These are phyloP conservation scores for Priceomyces melissophilus DNA, from an alignment of 805 yeast species.

Conservation along the genomic window DNA sequence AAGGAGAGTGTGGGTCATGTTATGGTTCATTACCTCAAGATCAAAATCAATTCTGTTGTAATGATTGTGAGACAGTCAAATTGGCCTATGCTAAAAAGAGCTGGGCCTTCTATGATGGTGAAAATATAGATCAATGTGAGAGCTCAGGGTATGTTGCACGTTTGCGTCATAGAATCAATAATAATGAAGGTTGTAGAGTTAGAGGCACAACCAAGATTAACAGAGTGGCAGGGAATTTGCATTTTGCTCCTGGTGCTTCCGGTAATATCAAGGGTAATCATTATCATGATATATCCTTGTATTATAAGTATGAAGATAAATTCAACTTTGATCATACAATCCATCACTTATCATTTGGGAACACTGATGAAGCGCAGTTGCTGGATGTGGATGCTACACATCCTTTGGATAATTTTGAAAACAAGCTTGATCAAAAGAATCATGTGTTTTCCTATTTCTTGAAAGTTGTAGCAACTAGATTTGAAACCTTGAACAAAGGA, in stretches of 20 bases:
- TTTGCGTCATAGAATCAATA: constrained; percentile 50
- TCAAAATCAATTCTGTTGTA: constrained; percentile 62
- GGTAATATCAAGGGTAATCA: constrained; percentile 59
- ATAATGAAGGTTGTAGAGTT: constrained; percentile 81
- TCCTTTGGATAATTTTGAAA: constrained; percentile 61
- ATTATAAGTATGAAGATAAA: constrained; percentile 48
- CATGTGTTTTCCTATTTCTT: constrained; percentile 74
- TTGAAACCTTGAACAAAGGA: constrained; percentile 54
- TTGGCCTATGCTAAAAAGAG: constrained; percentile 70
- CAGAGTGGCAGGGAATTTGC: constrained; percentile 86
- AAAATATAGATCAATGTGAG: constrained; percentile 86
- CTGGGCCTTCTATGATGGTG: constrained; percentile 93
- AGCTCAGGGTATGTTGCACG: constrained; percentile 75
- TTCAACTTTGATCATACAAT: constrained; percentile 76
- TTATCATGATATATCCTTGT: constrained; percentile 81
- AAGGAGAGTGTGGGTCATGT: constrained; percentile 79
- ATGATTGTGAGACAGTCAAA: constrained; percentile 77
- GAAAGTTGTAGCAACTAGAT: constrained; percentile 88
- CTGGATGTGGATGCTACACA: constrained; percentile 44
- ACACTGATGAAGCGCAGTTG: constrained; percentile 39
- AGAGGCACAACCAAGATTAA: constrained; percentile 76
- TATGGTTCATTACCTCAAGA: constrained; percentile 76
- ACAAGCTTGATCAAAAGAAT: constrained; percentile 45
- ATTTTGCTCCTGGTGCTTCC: constrained; percentile 94
- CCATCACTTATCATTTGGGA: constrained; percentile 82